These are phyloP conservation scores for Penicillium nucicola DNA, from an alignment of 495 filamentous ascomycete species.

Conservation along the genomic window DNA sequence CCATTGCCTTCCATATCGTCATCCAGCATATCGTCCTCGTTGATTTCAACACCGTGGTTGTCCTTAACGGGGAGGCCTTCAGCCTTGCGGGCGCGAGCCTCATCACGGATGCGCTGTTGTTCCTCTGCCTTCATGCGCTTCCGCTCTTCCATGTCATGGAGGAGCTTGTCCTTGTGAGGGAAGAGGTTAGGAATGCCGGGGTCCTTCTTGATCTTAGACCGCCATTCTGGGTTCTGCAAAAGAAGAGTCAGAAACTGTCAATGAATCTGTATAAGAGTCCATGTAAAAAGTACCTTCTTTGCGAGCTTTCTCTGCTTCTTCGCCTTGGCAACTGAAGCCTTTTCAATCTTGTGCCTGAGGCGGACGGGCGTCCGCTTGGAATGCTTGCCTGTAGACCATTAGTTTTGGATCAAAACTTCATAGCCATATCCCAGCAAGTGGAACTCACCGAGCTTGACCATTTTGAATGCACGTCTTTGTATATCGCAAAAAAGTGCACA, in stretches of 20 bases:
- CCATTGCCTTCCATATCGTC: conserved; percentile 54
- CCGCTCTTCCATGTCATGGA: conserved; percentile 90
- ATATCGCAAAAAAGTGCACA: conserved; percentile 12
- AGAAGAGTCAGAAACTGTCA: conserved; percentile 7
- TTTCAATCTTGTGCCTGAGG: conserved; percentile 92
- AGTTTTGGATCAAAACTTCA: conserved; percentile 6
- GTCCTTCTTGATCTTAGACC: conserved; percentile 90
- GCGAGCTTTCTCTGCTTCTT: conserved; percentile 81
- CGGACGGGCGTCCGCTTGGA: conserved; percentile 90
- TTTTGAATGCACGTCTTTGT: conserved; percentile 25
- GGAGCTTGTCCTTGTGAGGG: conserved; percentile 93
- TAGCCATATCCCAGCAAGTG: background rate
- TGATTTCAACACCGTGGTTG: conserved; percentile 37
- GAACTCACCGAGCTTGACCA: conserved; percentile 52
- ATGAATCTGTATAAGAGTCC: background rate
- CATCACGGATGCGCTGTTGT: conserved; percentile 61
- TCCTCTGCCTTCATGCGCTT: conserved; percentile 79
- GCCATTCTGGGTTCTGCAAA: conserved; percentile 83
- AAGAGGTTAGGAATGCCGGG: conserved; percentile 96
- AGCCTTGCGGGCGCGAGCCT: conserved; percentile 61
- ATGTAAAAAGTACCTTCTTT: conserved; percentile 58
- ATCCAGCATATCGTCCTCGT: conserved; percentile 48
- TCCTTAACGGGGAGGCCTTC: conserved; percentile 37
- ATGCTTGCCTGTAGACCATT: conserved; percentile 65
- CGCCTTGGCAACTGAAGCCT: conserved; percentile 86